Conservation (phyloP, 2,329 filamentous ascomycete genomes). For the Colletotrichum coccodes region DNA sequence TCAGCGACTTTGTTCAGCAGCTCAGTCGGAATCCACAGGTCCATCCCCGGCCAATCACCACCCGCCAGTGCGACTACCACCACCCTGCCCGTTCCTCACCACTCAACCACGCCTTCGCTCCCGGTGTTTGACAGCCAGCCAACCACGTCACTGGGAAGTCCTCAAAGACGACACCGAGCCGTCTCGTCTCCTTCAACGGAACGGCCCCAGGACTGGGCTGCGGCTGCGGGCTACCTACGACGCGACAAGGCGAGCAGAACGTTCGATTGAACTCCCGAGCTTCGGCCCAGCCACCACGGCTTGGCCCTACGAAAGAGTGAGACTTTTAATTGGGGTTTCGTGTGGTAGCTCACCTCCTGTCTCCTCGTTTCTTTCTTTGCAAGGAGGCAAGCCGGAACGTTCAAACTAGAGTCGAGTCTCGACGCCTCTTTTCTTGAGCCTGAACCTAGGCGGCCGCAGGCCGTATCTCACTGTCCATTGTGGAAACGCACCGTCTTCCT, state of each 20-base stretch:
- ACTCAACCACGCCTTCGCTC: background rate
- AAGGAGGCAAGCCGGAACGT: background rate
- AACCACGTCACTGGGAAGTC: slow-evolving; percentile 1
- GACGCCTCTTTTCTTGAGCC: background rate
- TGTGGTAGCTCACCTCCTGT: background rate
- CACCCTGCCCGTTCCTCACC: background rate
- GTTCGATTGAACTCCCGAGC: background rate
- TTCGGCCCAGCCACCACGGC: background rate
- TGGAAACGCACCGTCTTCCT: background rate
- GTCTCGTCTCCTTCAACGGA: background rate
- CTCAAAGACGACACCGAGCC: slow-evolving; percentile 14
- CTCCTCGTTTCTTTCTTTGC: background rate
- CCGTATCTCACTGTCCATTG: slow-evolving; percentile 1
- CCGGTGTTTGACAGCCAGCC: slow-evolving; percentile 7
- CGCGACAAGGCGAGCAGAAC: background rate
- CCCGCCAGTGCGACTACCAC: slow-evolving; percentile 18
- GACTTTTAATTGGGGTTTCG: background rate
- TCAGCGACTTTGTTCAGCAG: background rate
- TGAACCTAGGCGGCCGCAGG: background rate
- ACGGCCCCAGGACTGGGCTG: background rate
- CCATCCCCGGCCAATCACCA: slow-evolving; percentile 22
- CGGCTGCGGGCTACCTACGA: background rate
- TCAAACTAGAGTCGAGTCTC: background rate
- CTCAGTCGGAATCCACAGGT: background rate
- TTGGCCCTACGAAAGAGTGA: background rate